Percentiles rank a stretch among this genome's conserved stretches.
Conservation (phyloP, 202 grass and related monocot genomes). For the Brachypodium distachyon region DNA sequence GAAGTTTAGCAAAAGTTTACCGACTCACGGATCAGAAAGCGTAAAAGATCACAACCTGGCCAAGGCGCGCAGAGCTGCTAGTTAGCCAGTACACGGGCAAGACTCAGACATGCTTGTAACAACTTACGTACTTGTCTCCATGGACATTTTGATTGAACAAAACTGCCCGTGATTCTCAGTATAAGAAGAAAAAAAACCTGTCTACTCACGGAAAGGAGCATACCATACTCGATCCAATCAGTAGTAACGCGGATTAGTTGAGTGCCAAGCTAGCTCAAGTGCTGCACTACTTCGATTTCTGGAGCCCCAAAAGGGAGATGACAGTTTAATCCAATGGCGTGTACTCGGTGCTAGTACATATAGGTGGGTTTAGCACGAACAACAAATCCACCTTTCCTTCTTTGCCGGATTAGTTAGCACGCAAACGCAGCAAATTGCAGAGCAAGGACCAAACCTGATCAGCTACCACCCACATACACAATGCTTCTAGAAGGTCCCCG, state of each 20-base stretch:
- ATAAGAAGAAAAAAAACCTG: too few relatives aligned
- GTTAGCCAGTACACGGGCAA: too few relatives aligned
- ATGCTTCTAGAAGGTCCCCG: slow-evolving; percentile 30
- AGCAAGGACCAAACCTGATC: background rate
- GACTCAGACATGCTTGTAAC: too few relatives aligned
- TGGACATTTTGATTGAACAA: too few relatives aligned
- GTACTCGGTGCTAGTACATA: background rate
- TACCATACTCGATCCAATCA: too few relatives aligned
- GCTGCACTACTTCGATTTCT: background rate
- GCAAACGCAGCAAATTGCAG: background rate
- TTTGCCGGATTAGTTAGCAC: slow-evolving; percentile 6
- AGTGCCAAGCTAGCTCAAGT: background rate
- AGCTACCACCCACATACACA: background rate
- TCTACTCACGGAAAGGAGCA: too few relatives aligned
- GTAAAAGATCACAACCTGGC: too few relatives aligned
- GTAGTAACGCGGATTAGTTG: background rate
- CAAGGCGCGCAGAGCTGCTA: too few relatives aligned
- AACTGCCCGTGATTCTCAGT: too few relatives aligned
- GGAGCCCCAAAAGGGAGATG: background rate
- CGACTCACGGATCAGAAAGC: too few relatives aligned
- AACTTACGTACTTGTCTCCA: too few relatives aligned
- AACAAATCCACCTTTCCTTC: background rate
- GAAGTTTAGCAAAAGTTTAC: too few relatives aligned
- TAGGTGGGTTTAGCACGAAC: slow-evolving; percentile 4
- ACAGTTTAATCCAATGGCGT: background rate